Conservation (phyloP, 2,329 filamentous ascomycete species). For the Immersiporthe knoxdaviesiana region DNA sequence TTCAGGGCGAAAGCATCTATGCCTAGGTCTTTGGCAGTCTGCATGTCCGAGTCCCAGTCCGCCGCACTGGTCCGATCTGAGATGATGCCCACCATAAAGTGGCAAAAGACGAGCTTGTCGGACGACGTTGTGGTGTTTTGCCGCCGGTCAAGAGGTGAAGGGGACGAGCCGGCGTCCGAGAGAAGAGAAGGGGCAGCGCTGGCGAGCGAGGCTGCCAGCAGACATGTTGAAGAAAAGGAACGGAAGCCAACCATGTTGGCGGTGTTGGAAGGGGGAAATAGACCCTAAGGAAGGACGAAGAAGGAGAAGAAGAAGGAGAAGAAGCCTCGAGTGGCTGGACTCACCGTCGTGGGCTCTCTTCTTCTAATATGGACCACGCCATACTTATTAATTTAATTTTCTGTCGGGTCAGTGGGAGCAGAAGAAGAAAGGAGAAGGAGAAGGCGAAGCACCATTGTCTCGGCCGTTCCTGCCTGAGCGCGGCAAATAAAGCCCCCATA, state of each 20-base stretch:
- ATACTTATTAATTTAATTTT: neutral
- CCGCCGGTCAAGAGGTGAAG: slow-evolving; percentile 3
- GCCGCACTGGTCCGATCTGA: slow-evolving; percentile 26
- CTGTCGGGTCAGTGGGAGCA: too few species aligned
- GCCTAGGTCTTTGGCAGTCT: slow-evolving; percentile 31
- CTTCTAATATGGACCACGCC: neutral
- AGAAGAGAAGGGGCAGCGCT: slow-evolving; percentile 15
- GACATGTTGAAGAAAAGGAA: slow-evolving; percentile 15
- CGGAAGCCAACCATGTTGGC: slow-evolving; percentile 23
- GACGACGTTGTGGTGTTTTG: slow-evolving; percentile 19
- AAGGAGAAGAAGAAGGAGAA: slow-evolving; percentile 6
- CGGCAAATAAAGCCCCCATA: neutral
- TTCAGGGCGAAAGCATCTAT: slow-evolving; percentile 40
- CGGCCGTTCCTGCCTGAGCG: neutral
- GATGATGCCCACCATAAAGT: slow-evolving; percentile 30
- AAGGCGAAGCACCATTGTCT: neutral
- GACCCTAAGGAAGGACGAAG: neutral
- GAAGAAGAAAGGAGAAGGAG: too few species aligned
- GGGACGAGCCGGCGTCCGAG: slow-evolving; percentile 14
- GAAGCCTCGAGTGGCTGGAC: neutral
- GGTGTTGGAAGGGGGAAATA: neutral
- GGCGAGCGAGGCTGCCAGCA: slow-evolving; percentile 20
- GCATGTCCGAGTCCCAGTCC: slow-evolving; percentile 31
- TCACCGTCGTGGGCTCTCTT: neutral
- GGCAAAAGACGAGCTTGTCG: slow-evolving; percentile 29